phyloP scores from a whole-genome alignment of 2,329 filamentous ascomycete genomes.

The Pyrenophora seminiperda region DNA sequence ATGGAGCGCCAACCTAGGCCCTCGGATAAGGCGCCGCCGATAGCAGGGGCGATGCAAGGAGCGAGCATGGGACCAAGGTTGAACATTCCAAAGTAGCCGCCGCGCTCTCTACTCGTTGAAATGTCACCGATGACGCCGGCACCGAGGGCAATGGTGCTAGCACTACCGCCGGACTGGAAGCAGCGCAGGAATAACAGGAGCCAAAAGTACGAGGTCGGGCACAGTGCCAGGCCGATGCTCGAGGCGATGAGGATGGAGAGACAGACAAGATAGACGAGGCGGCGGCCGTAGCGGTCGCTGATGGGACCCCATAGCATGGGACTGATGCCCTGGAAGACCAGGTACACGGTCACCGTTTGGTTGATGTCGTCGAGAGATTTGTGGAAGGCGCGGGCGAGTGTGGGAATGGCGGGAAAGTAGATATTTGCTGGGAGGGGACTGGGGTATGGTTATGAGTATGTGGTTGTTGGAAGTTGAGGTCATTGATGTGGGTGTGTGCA shows the following conservation, averaged over 20 bases:
- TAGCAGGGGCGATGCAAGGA: slow-evolving; percentile 37
- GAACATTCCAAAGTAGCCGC: slow-evolving; percentile 73
- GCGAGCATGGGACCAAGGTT: slow-evolving; percentile 54
- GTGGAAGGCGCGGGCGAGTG: slow-evolving; percentile 44
- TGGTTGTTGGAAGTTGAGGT: not conserved
- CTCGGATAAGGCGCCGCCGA: slow-evolving; percentile 44
- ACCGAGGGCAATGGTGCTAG: slow-evolving; percentile 60
- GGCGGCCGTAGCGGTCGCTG: slow-evolving; percentile 57
- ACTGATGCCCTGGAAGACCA: slow-evolving; percentile 57
- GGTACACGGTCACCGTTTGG: slow-evolving; percentile 58
- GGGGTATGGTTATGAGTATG: not conserved
- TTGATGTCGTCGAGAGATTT: slow-evolving; percentile 54
- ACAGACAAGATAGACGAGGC: slow-evolving; percentile 56
- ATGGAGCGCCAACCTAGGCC: slow-evolving; percentile 45
- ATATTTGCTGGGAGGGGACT: slow-evolving; percentile 51
- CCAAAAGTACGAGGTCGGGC: slow-evolving; percentile 40
- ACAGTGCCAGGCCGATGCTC: slow-evolving; percentile 43
- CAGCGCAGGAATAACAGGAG: slow-evolving; percentile 43
- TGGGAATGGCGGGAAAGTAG: slow-evolving; percentile 47
- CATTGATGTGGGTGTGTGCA: not conserved
- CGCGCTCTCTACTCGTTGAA: slow-evolving; percentile 69
- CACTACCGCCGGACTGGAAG: slow-evolving; percentile 48
- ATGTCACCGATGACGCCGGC: slow-evolving; percentile 76
- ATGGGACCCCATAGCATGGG: slow-evolving; percentile 59
- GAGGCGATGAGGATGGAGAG: slow-evolving; percentile 42